Base-by-base conservation (phyloP, 768 basidiomycete genomes). In the Russula ochroleuca region DNA sequence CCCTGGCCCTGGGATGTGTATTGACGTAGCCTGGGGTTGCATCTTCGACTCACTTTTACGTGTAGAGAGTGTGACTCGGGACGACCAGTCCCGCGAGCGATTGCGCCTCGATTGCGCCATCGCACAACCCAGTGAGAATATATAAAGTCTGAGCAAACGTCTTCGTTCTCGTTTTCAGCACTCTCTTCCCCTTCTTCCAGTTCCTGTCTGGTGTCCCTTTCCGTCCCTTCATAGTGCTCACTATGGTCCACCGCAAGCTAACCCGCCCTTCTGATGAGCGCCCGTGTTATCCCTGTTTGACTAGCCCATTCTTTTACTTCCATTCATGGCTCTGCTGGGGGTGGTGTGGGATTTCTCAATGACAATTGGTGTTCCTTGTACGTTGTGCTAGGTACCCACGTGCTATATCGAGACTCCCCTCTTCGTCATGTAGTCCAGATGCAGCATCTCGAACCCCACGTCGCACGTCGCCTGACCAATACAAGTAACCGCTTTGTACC, bases 51-150 rank as follows among this genome's bases (percentile, higher is more conserved):
- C 19, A 10, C 9, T 17, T 54, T 57, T 57, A 57, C 56, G 56
- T 57, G 43, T 57, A 57, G 3, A 14, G 10, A n/a, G 10, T n/a
- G n/a, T n/a, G n/a, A n/a, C 50, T 15, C 17, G 31, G 3, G 6
- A 23, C 6, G 49, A 17, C n/a, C 23, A 8, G 5, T 28, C 17
- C 25, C 25, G 21, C 35, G 45, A 5, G 7, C 50, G 40, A 64
- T 67, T 59, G 66, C 66, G 66, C 49, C 5, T 21, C 9, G 41
- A 66, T 66, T 66, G 65, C 65, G 65, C 65, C 40, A 67, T 67
- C 66, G 65, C 53, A 25, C 15, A 25, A 37, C 52, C 5, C 37
- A 53, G 5, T 19, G 33, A 54, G 3, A n/a, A 41, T 14, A 57
- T 66, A 63, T 58, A 66, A 58, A 58, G 10, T 8, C 31, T 49